Percentiles rank a stretch among this genome's conserved stretches.
phyloP scores from a whole-genome alignment of 805 yeast genomes.

The Candida vaughaniae region DNA sequence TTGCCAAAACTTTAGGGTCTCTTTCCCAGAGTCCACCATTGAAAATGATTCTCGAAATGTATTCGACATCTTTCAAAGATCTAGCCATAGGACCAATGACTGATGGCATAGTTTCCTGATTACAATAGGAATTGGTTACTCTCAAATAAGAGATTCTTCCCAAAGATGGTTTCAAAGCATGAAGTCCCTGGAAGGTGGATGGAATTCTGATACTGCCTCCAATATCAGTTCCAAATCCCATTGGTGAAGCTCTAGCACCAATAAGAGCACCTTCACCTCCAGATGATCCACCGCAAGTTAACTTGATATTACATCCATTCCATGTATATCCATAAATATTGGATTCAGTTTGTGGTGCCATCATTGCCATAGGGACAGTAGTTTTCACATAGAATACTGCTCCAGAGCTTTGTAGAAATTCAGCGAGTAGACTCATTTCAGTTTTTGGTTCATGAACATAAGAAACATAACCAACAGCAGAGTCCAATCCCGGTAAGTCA shows the following conservation, averaged over 20 bases:
- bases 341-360: conserved; percentile 22
- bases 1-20: conserved; percentile 38
- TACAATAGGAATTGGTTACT: conserved; percentile 20
- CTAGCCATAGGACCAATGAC: conserved; percentile 41
- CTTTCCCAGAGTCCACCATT: conserved; percentile 53
- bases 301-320: conserved; percentile 18
- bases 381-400: conserved; percentile 22
- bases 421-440: conserved; percentile 8
- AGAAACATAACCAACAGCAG: conserved; percentile 20
- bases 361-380: conserved; percentile 23
- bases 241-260: conserved; percentile 18
- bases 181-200: conserved; percentile 20
- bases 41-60: conserved; percentile 45
- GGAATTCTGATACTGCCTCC: conserved; percentile 26
- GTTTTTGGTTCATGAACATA: conserved; percentile 13
- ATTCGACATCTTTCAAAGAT: conserved; percentile 36
- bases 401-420: conserved; percentile 14
- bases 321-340: conserved; percentile 20
- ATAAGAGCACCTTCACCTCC: conserved; percentile 27
- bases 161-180: conserved; percentile 21
- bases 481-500: conserved; percentile 18
- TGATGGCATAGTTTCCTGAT: conserved; percentile 18
- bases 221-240: conserved; percentile 27
- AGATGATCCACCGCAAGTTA: conserved; percentile 23
- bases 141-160: conserved; percentile 19